These are phyloP conservation scores for Citrus maxima DNA, from an alignment of 345 rosid genomes.

Conservation along the genomic window DNA sequence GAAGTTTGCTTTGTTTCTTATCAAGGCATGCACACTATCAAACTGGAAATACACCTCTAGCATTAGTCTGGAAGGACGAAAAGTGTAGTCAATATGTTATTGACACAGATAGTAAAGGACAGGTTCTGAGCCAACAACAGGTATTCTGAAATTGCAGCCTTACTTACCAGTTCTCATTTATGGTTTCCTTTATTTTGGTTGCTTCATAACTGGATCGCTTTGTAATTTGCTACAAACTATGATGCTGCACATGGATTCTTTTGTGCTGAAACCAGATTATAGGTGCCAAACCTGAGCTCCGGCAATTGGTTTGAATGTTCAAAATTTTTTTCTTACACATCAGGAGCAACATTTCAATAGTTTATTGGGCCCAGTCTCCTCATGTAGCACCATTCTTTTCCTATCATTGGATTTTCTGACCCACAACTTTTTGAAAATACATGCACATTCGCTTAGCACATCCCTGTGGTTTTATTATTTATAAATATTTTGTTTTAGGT, in stretches of 20 bases:
- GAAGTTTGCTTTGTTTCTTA: conserved; percentile 18
- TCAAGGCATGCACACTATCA: conserved; percentile 87
- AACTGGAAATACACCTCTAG: conserved; percentile 88
- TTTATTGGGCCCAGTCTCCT: background rate
- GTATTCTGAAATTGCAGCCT: conserved; percentile 31
- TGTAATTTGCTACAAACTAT: background rate
- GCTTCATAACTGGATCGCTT: background rate
- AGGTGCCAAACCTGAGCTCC: background rate
- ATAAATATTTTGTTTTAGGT: background rate
- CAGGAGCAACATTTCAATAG: background rate
- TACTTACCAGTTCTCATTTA: conserved; percentile 7
- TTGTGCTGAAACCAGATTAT: background rate
- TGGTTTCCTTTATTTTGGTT: background rate
- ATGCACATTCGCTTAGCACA: background rate
- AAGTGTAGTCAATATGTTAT: conserved; percentile 90
- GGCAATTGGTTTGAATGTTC: background rate
- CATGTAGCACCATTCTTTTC: background rate
- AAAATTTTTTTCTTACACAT: background rate
- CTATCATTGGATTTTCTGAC: background rate
- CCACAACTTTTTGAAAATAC: background rate
- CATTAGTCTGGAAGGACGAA: conserved; percentile 93
- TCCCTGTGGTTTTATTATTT: background rate
- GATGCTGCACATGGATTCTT: background rate
- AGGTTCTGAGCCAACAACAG: conserved; percentile 72
- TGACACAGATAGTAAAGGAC: conserved; percentile 88